Percentiles rank a stretch among this genome's conserved stretches.
Evolutionary conservation across 345 rosid genomes (phyloP).

Genomic region (Mangifera indica): DNA sequence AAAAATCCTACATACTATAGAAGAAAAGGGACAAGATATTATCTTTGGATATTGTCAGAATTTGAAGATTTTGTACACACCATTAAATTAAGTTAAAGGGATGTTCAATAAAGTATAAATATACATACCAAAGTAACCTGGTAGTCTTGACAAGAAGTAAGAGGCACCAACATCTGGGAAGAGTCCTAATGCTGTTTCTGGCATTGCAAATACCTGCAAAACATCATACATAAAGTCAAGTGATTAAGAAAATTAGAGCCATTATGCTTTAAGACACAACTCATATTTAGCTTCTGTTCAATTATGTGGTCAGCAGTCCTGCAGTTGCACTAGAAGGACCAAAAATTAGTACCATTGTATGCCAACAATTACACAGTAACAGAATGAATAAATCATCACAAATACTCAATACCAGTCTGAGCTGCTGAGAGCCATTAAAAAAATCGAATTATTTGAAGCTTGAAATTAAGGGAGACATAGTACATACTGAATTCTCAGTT

Average conservation of each 20-base stretch:
- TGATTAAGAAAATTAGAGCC: constrained; percentile 1
- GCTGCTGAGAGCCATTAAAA: no score
- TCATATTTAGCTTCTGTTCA: not conserved
- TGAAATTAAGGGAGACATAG: constrained; percentile 4
- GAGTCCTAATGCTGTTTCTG: constrained; percentile 81
- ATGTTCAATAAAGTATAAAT: constrained; percentile 7
- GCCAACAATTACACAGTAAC: not conserved
- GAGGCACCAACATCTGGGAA: constrained; percentile 90
- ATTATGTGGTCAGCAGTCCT: not conserved
- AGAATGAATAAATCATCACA: not conserved
- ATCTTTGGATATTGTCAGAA: not conserved
- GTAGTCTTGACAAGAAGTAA: constrained; percentile 80
- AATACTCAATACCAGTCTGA: not conserved
- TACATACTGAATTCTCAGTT: constrained; percentile 68
- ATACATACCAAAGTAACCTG: constrained; percentile 71
- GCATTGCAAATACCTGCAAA: constrained; percentile 83
- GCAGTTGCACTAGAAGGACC: not conserved
- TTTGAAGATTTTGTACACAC: not conserved
- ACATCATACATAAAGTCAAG: constrained; percentile 10
- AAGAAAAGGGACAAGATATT: constrained; percentile 5
- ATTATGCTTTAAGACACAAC: not conserved
- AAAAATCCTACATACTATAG: not conserved
- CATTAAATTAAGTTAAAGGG: not conserved
- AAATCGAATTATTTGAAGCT: no score
- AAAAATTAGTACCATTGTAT: not conserved